phyloP scores from a whole-genome alignment of 2,329 filamentous ascomycete species.

The Anthostomella pinea region DNA sequence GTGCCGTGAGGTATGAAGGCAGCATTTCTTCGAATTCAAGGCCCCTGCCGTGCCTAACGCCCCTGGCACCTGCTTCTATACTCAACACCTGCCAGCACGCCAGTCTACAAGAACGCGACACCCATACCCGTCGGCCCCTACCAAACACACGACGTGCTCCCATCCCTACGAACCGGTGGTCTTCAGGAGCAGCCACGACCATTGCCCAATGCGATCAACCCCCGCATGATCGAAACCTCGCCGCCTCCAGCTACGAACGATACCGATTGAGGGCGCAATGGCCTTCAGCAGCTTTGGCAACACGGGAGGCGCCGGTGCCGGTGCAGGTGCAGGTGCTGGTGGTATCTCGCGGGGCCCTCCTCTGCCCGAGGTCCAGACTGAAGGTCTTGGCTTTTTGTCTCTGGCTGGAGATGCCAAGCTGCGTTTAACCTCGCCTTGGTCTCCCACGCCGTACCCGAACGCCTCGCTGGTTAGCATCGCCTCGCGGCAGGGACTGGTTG shows the following conservation, averaged over 20 bases:
- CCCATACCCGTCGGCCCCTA: no score
- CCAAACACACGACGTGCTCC: no score
- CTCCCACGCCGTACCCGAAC: slow-evolving; percentile 68
- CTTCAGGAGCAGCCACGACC: neutral
- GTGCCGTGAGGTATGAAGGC: no score
- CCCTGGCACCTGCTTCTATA: no score
- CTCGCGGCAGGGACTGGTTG: slow-evolving; percentile 74
- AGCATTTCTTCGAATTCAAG: no score
- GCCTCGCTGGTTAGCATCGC: slow-evolving; percentile 84
- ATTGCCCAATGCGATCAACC: neutral
- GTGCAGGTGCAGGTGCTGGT: slow-evolving; percentile 18
- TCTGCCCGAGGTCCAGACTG: slow-evolving; percentile 76
- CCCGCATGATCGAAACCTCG: neutral
- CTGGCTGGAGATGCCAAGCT: slow-evolving; percentile 79
- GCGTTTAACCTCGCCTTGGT: slow-evolving; percentile 77
- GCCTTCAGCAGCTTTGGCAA: slow-evolving; percentile 28
- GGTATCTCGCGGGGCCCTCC: slow-evolving; percentile 56
- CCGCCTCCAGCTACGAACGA: slow-evolving; percentile 9
- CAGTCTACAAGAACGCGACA: no score
- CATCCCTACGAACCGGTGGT: no score
- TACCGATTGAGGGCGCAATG: slow-evolving; percentile 20
- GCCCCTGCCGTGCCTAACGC: no score
- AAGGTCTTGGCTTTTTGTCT: slow-evolving; percentile 81
- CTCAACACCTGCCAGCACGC: no score
- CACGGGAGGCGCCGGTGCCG: slow-evolving; percentile 25